Evolutionary conservation across 345 rosid genomes (phyloP).

Genomic region (Passiflora organensis): DNA sequence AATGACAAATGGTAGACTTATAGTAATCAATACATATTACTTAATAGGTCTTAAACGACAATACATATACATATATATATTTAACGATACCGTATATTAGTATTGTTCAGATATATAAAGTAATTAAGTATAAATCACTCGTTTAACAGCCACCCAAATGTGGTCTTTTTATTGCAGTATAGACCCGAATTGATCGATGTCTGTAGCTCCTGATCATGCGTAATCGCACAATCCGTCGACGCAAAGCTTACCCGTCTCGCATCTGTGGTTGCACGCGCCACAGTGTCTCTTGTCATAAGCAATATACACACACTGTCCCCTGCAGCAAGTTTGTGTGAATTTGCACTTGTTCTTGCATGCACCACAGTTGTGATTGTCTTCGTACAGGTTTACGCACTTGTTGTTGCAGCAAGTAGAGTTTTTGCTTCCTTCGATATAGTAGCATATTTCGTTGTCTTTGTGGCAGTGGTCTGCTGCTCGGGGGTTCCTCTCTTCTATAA

Average conservation of each 20-base stretch:
- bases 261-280: conserved; percentile 58
- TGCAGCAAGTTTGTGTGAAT: conserved; percentile 56
- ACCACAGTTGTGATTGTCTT: conserved; percentile 60
- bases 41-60: no score
- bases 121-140: no score
- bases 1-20: no score
- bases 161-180: neutral
- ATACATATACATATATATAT: no score
- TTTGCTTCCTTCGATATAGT: conserved; percentile 13
- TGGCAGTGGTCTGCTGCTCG: conserved; percentile 65
- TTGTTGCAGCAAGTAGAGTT: conserved; percentile 67
- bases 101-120: no score
- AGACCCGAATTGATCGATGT: neutral
- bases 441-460: conserved; percentile 42
- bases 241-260: conserved; percentile 38
- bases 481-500: conserved; percentile 45
- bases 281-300: conserved; percentile 69
- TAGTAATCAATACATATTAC: no score
- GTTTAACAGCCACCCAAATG: no score
- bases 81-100: no score
- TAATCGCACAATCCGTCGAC: conserved; percentile 75
- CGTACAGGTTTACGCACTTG: conserved; percentile 54
- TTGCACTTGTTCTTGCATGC: conserved; percentile 63
- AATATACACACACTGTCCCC: conserved; percentile 56
- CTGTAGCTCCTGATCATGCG: conserved; percentile 22